Conservation (phyloP, 139 green algal genomes). For the Dunaliella primolecta region DNA sequence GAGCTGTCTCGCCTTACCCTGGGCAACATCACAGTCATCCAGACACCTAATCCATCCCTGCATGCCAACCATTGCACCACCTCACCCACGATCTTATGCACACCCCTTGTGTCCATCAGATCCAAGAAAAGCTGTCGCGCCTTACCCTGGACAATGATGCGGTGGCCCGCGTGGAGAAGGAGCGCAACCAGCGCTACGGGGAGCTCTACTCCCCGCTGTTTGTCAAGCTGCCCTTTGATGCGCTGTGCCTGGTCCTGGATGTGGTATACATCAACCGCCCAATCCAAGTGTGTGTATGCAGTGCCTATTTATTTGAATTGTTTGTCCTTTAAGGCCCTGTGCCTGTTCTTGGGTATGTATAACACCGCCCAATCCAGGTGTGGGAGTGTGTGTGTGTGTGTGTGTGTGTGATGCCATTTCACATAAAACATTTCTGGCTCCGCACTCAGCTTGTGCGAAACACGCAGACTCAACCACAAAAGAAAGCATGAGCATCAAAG, state of each 20-base stretch:
- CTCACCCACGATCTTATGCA: no score
- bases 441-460: no score
- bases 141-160: slow-evolving; percentile 68
- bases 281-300: slow-evolving; percentile 39
- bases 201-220: slow-evolving; percentile 25
- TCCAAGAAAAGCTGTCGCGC: slow-evolving; percentile 38
- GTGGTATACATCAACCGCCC: slow-evolving; percentile 65
- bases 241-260: slow-evolving; percentile 78
- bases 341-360: background rate
- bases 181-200: slow-evolving; percentile 20
- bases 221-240: slow-evolving; percentile 58
- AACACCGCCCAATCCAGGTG: no score
- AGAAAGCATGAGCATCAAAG: no score
- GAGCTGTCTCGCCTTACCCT: no score
- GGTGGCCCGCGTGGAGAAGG: slow-evolving; percentile 66
- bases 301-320: background rate
- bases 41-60: no score
- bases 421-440: no score
- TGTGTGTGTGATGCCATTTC: no score
- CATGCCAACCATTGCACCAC: no score
- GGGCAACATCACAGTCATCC: background rate
- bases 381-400: no score
- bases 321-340: background rate
- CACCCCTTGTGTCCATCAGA: no score
- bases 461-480: no score